These are phyloP conservation scores for Pleurotus sapidus DNA, from an alignment of 768 basidiomycete species.

Conservation along the genomic window DNA sequence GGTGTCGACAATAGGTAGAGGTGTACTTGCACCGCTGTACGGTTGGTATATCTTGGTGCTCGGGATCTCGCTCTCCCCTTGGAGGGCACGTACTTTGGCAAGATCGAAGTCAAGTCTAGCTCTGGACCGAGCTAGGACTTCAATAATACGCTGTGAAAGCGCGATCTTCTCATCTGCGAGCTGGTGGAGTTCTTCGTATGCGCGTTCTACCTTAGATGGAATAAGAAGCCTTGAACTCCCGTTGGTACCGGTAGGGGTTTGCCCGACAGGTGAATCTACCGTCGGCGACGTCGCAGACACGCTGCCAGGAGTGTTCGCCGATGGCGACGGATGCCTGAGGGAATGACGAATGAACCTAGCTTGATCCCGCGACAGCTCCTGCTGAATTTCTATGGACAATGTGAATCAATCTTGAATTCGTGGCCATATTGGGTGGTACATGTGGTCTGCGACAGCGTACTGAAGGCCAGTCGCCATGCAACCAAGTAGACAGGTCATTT, in stretches of 20 bases:
- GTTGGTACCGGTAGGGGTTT: conserved; percentile 16
- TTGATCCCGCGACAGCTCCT: conserved; percentile 35
- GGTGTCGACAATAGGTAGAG: neutral
- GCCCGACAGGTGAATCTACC: conserved; percentile 10
- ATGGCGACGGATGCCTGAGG: conserved; percentile 20
- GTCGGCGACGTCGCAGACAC: conserved; percentile 8
- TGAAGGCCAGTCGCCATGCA: neutral
- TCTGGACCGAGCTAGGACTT: conserved; percentile 35
- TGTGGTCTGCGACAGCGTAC: neutral
- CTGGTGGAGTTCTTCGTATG: conserved; percentile 33
- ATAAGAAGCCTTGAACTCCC: conserved; percentile 20
- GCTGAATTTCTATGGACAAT: conserved; percentile 31
- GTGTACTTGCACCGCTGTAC: neutral
- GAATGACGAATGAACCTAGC: conserved; percentile 35
- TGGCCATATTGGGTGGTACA: neutral
- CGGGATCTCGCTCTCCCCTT: conserved; percentile 25
- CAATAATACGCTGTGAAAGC: conserved; percentile 38
- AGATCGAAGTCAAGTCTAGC: conserved; percentile 43
- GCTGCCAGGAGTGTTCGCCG: neutral
- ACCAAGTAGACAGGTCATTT: neutral
- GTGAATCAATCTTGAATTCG: neutral
- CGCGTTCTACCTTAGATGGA: conserved; percentile 29
- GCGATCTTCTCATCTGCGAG: conserved; percentile 35
- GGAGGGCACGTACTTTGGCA: conserved; percentile 32
- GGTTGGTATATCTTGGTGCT: conserved; percentile 6